Percentiles rank a stretch among this genome's conserved stretches.
These are phyloP conservation scores for Suhomyces sp. DNA, from an alignment of 805 yeast genomes.

Conservation along the genomic window DNA sequence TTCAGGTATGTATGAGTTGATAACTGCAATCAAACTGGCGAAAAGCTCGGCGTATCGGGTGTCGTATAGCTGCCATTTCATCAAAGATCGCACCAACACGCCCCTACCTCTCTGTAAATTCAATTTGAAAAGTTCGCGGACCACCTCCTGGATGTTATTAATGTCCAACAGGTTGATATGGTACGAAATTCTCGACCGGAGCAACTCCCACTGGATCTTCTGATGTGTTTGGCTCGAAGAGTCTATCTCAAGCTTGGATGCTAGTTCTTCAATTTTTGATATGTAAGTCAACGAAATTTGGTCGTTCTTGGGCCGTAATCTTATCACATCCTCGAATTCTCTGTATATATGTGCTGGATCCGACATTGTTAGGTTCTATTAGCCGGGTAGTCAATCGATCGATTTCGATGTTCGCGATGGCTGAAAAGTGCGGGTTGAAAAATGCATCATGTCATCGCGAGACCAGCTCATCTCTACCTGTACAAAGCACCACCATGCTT, in stretches of 20 bases:
- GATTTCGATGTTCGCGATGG: neutral
- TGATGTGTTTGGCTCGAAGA: conserved; percentile 17
- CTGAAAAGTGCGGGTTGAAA: neutral
- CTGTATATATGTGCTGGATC: neutral
- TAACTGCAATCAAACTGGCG: conserved; percentile 54
- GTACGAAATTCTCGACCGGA: conserved; percentile 26
- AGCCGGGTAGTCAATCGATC: neutral
- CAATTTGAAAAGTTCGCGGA: conserved; percentile 48
- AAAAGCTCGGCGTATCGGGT: conserved; percentile 43
- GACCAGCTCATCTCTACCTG: neutral
- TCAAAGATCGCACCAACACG: conserved; percentile 52
- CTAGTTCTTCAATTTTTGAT: neutral
- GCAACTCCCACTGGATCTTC: conserved; percentile 14
- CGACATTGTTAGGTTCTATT: neutral
- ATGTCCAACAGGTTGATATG: conserved; percentile 45
- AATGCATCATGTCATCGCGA: neutral
- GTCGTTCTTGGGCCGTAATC: neutral
- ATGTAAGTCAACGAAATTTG: neutral
- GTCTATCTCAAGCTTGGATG: conserved; percentile 9
- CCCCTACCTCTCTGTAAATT: conserved; percentile 66
- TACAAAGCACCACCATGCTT: neutral
- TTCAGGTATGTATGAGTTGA: conserved; percentile 67
- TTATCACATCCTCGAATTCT: neutral
- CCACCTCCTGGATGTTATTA: conserved; percentile 47
- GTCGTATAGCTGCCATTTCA: conserved; percentile 50